A percentile compares a stretch with the other conserved stretches of the same genome.
These are phyloP conservation scores for Sordaria brevicollis DNA, from an alignment of 495 filamentous ascomycete genomes.

Conservation along the genomic window DNA sequence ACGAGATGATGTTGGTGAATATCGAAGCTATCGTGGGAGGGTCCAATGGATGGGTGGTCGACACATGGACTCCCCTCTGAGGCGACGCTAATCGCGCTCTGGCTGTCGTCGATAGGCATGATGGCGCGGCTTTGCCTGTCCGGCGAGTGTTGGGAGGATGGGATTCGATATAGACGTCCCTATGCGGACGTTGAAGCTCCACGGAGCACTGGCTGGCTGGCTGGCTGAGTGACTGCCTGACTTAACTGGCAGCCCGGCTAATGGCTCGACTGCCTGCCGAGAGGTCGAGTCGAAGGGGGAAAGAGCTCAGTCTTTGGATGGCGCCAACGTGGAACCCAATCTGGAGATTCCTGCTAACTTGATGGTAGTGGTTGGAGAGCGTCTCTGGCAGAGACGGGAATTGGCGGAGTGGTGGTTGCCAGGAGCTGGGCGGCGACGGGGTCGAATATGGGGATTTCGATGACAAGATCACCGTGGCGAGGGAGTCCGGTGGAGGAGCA, in stretches of 20 bases:
- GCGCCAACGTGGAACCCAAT: neutral
- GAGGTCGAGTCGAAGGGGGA: neutral
- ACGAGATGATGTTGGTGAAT: slow-evolving; percentile 57
- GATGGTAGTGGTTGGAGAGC: neutral
- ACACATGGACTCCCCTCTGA: slow-evolving; percentile 7
- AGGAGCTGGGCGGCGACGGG: neutral
- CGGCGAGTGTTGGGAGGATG: neutral
- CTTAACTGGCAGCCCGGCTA: neutral
- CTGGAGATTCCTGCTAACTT: neutral
- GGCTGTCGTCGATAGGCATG: slow-evolving; percentile 8
- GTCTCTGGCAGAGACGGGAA: neutral
- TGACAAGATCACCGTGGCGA: neutral
- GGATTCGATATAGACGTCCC: neutral
- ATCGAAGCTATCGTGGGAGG: slow-evolving; percentile 20
- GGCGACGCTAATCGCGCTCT: neutral
- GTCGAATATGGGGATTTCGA: neutral
- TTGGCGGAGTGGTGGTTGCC: neutral
- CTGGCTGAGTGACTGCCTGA: neutral
- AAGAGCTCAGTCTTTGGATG: neutral
- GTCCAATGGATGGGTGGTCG: slow-evolving; percentile 5
- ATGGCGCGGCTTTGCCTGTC: neutral
- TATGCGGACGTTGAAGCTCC: neutral
- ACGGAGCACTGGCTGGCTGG: neutral
- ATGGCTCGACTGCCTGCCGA: neutral
- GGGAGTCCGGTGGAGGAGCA: neutral